These are phyloP conservation scores for Brasilioporus rufonigricans DNA, from an alignment of 768 basidiomycete species.

Conservation along the genomic window DNA sequence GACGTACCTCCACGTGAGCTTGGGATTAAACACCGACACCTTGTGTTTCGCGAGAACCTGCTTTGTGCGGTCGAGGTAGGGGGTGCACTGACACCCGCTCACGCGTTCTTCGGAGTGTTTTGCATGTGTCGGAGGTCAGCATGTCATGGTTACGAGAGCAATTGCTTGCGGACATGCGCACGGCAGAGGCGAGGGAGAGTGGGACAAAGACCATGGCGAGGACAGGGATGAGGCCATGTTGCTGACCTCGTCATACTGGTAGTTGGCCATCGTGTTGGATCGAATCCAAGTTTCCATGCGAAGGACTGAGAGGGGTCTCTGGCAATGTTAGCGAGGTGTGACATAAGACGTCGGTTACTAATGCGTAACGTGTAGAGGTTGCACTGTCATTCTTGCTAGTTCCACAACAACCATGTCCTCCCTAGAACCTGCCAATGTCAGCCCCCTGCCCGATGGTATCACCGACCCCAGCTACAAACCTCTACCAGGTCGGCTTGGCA, in stretches of 20 bases:
- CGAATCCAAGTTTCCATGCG: too few species aligned
- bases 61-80: constrained; percentile 56
- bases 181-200: constrained; percentile 55
- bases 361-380: too few species aligned
- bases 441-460: constrained; percentile 54
- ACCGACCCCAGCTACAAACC: constrained; percentile 67
- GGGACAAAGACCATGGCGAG: constrained; percentile 83
- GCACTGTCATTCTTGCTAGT: too few species aligned
- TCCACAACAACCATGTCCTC: constrained; percentile 23
- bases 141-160: background rate
- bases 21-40: constrained; percentile 50
- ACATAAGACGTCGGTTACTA: too few species aligned
- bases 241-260: constrained; percentile 78
- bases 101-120: constrained; percentile 32
- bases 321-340: too few species aligned
- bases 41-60: constrained; percentile 39
- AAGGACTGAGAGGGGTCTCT: too few species aligned
- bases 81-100: constrained; percentile 58
- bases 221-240: constrained; percentile 88
- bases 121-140: constrained; percentile 20
- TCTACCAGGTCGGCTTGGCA: constrained; percentile 74
- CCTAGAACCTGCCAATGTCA: constrained; percentile 45
- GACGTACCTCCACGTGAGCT: constrained; percentile 50
- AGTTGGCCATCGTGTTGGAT: too few species aligned
- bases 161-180: constrained; percentile 42